Evolutionary conservation across 805 yeast species (phyloP).

Genomic region (Kluyveromyces starmeri): DNA sequence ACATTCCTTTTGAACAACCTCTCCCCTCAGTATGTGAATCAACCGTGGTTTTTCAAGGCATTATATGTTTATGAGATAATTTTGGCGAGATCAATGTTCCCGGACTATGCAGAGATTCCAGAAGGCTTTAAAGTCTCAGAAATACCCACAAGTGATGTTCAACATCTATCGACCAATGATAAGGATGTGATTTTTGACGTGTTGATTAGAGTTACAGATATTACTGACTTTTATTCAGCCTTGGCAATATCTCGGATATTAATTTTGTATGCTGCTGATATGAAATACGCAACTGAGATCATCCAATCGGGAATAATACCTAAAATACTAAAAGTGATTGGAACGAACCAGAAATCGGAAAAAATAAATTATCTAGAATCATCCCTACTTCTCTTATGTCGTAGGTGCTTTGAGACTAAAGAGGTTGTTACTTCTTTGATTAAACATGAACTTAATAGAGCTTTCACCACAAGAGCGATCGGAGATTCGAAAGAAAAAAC

Average conservation of each 20-base stretch:
- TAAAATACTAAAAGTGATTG: conserved; percentile 38
- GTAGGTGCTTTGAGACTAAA: conserved; percentile 63
- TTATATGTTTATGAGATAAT: conserved; percentile 48
- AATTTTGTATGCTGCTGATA: conserved; percentile 43
- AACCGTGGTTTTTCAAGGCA: conserved; percentile 52
- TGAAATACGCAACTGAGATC: conserved; percentile 33
- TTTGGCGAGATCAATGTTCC: conserved; percentile 43
- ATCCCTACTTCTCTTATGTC: conserved; percentile 43
- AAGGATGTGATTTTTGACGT: conserved; percentile 34
- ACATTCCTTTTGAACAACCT: conserved; percentile 31
- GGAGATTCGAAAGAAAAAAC: conserved; percentile 26
- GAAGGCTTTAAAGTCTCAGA: conserved; percentile 14
- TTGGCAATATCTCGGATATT: conserved; percentile 46
- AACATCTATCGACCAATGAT: conserved; percentile 15
- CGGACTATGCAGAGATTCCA: conserved; percentile 32
- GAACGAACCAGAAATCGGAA: conserved; percentile 29
- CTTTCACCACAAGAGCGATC: conserved; percentile 32
- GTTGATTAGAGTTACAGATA: conserved; percentile 33
- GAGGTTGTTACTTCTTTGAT: conserved; percentile 42
- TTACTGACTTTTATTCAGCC: conserved; percentile 40
- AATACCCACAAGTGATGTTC: conserved; percentile 16
- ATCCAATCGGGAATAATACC: conserved; percentile 40
- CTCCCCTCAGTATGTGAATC: conserved; percentile 31
- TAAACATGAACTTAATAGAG: conserved; percentile 39
- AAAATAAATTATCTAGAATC: conserved; percentile 37